Evolutionary conservation across 2,329 filamentous ascomycete species (phyloP), one percentile per base, ranked within the genome.

Genomic region (Colletotrichum kahawae): DNA sequence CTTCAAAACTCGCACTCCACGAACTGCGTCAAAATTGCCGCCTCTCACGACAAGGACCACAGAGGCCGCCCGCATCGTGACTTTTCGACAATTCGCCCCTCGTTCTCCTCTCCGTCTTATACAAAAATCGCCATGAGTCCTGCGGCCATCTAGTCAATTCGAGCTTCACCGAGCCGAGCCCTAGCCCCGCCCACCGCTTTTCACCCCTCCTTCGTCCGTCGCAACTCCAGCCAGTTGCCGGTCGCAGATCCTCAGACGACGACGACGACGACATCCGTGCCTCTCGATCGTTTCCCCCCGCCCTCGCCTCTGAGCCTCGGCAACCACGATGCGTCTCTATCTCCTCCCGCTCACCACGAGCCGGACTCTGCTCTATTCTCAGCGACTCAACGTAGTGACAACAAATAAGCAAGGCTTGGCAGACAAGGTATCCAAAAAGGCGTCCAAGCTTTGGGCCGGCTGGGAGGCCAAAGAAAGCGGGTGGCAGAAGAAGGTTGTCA

Each of bases 281-380:
- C 7, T 63, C 33, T 38, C 27, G 43, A 21, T 38, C 31, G 7
- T 57, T 34, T 24, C 3, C 59, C 27, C 51, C 34, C n/a, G 18
- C 21, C 36, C 12, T 59, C 38, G 18, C 54, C 31, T 4, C 54
- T 18, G 62, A 67, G 43, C 48, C 48, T 67, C 48, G 73, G 34
- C 51, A 27, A 31, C 65, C 54, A 51, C 31, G 76, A 98, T 99
- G 97, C 95, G 95, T 83, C 90, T 99, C 84, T 98, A 95, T 86
- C 92, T 99, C 78, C 91, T 99, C 72, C 97, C 97, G 77, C 93
- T 99, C 80, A 98, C 96, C 75, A 98, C 95, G 78, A 92, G 94
- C 82, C 94, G 96, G 81, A 96, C 95, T 67, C 92, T 99, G 77
- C 92, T 99, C 81, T 98, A 98, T 88, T 97, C 95, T 85, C 94